Conservation (phyloP, 768 basidiomycete genomes). For the Sistotremastrum niveocremeum region DNA sequence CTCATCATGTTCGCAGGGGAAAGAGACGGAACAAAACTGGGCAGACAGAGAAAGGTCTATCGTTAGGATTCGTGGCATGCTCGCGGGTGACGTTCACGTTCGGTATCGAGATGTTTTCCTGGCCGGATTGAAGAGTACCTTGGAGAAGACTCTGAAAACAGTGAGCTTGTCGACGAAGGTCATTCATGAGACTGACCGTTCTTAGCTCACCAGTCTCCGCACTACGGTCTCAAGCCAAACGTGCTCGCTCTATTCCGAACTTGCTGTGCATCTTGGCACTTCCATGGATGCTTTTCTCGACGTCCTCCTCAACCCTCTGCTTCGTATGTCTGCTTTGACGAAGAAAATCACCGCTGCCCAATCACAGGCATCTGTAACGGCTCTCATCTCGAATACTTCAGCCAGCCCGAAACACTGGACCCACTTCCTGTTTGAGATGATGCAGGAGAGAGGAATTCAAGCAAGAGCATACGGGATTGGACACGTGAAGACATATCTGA, state of each 20-base stretch:
- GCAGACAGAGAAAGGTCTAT: conserved; percentile 64
- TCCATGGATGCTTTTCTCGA: conserved; percentile 75
- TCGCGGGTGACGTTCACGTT: conserved; percentile 70
- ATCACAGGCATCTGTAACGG: conserved; percentile 58
- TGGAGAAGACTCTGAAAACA: conserved; percentile 74
- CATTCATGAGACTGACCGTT: conserved; percentile 1
- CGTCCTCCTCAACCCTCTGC: conserved; percentile 53
- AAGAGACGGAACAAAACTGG: conserved; percentile 97
- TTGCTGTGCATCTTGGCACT: conserved; percentile 50
- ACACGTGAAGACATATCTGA: conserved; percentile 67
- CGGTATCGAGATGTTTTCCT: conserved; percentile 68
- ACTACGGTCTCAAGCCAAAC: conserved; percentile 81
- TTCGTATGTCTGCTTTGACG: conserved; percentile 80
- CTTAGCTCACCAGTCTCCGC: conserved; percentile 74
- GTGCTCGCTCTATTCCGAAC: conserved; percentile 62
- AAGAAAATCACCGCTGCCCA: conserved; percentile 86
- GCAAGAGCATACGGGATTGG: conserved; percentile 49
- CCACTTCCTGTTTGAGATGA: conserved; percentile 48
- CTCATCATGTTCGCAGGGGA: conserved; percentile 43
- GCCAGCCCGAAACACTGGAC: conserved; percentile 57
- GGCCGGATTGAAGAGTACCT: conserved; percentile 57
- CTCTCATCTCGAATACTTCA: conserved; percentile 58
- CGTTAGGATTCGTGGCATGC: conserved; percentile 73
- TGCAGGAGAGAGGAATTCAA: conserved; percentile 75
- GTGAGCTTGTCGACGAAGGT: conserved; percentile 29